phyloP scores from a whole-genome alignment of 106 monocot species.

The Narthecium ossifragum region DNA sequence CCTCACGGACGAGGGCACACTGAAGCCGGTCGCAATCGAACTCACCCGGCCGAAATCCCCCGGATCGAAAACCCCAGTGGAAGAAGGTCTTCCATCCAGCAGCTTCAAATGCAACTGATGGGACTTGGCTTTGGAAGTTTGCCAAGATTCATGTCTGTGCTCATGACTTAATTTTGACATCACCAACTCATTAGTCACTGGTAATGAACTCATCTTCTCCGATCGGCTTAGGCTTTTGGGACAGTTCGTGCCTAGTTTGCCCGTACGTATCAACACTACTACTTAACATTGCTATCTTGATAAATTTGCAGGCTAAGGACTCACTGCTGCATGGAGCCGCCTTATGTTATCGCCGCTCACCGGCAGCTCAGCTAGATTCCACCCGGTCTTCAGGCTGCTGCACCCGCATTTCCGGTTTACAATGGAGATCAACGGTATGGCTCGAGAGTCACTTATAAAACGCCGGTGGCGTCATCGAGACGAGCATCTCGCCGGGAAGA shows the following conservation, averaged over 20 bases:
- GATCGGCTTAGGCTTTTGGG: too few species aligned
- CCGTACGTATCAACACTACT: too few species aligned
- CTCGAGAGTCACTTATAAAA: constrained; percentile 43
- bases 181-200: constrained; percentile 84
- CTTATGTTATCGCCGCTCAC: constrained; percentile 64
- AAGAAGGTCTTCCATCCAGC: constrained; percentile 35
- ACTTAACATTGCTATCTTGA: too few species aligned
- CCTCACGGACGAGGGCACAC: constrained; percentile 26
- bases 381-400: constrained; percentile 53
- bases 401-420: constrained; percentile 77
- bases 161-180: constrained; percentile 61
- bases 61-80: constrained; percentile 36
- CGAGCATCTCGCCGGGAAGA: constrained; percentile 35
- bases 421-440: constrained; percentile 74
- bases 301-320: constrained; percentile 72
- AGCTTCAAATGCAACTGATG: constrained; percentile 29
- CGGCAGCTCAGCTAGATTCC: constrained; percentile 67
- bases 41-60: constrained; percentile 56
- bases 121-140: constrained; percentile 77
- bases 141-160: constrained; percentile 58
- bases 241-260: too few species aligned
- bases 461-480: constrained; percentile 60
- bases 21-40: constrained; percentile 66
- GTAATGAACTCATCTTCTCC: constrained; percentile 21
- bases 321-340: constrained; percentile 55